These are phyloP conservation scores for Hansenula lynferdii DNA, from an alignment of 1,139 yeast species.

Conservation along the genomic window DNA sequence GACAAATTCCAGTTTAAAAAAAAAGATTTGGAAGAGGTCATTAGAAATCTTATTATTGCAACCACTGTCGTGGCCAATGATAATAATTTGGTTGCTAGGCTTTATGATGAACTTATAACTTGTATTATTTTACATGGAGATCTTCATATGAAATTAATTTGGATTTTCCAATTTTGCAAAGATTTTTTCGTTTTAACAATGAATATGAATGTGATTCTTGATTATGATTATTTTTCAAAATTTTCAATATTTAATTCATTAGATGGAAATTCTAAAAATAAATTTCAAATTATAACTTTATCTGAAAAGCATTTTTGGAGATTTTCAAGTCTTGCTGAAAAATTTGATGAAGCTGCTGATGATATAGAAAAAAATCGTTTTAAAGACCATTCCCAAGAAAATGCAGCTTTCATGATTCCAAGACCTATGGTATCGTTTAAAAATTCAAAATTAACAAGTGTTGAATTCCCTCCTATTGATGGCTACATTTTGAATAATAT, in stretches of 20 bases:
- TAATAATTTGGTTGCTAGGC: slow-evolving; percentile 29
- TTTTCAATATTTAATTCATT: neutral
- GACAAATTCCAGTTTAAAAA: neutral
- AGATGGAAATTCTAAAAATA: neutral
- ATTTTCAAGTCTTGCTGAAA: no score
- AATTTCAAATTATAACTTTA: no score
- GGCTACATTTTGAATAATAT: no score
- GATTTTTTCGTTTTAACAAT: slow-evolving; percentile 21
- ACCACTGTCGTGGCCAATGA: slow-evolving; percentile 28
- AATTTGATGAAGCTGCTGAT: neutral
- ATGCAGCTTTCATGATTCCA: neutral
- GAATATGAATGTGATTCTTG: neutral
- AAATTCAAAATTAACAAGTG: neutral
- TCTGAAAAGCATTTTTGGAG: neutral
- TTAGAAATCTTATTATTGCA: slow-evolving; percentile 32
- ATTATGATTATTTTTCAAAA: neutral
- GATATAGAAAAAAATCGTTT: no score
- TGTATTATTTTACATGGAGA: slow-evolving; percentile 41
- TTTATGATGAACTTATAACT: slow-evolving; percentile 36
- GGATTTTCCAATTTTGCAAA: slow-evolving; percentile 35
- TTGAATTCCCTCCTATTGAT: slow-evolving; percentile 2
- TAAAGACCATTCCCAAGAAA: no score
- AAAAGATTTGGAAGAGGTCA: slow-evolving; percentile 24
- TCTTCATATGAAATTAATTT: slow-evolving; percentile 34
- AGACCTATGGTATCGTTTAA: neutral